Evolutionary conservation across 345 rosid species (phyloP).

Genomic region (Rhizophora apiculata): DNA sequence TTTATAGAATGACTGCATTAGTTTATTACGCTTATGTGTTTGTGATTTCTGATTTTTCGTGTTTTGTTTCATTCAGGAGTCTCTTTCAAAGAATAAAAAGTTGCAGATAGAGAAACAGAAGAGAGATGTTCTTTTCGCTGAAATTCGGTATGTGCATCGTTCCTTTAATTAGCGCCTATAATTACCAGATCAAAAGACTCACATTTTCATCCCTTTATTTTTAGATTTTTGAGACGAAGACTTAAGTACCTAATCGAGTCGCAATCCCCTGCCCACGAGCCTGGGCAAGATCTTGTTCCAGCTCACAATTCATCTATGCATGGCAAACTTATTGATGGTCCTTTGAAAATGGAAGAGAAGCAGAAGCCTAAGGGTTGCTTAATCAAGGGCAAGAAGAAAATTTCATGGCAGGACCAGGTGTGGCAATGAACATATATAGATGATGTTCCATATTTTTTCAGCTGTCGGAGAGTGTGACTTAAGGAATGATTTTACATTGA

Average conservation of each 20-base stretch:
- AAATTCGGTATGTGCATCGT: conserved; percentile 34
- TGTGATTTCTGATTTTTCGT: conserved; percentile 9
- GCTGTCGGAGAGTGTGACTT: neutral
- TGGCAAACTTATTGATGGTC: neutral
- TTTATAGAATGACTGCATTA: no score
- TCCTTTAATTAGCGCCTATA: neutral
- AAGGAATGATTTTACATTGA: neutral
- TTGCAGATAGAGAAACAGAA: conserved; percentile 33
- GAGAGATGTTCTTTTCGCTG: conserved; percentile 37
- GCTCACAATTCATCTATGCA: conserved; percentile 5
- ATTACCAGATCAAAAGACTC: neutral
- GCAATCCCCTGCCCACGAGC: neutral
- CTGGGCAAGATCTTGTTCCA: neutral
- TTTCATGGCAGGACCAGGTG: conserved; percentile 39
- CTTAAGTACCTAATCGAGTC: conserved; percentile 6
- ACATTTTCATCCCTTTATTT: neutral
- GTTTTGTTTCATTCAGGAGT: conserved; percentile 25
- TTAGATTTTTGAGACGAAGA: conserved; percentile 25
- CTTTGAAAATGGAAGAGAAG: neutral
- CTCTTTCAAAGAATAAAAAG: conserved; percentile 37
- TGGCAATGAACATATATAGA: conserved; percentile 11
- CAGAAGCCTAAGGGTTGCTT: neutral
- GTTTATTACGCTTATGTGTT: neutral
- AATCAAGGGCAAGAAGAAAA: conserved; percentile 29
- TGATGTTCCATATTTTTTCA: neutral